phyloP scores from a whole-genome alignment of 106 monocot species.

The Agapanthus africanus region DNA sequence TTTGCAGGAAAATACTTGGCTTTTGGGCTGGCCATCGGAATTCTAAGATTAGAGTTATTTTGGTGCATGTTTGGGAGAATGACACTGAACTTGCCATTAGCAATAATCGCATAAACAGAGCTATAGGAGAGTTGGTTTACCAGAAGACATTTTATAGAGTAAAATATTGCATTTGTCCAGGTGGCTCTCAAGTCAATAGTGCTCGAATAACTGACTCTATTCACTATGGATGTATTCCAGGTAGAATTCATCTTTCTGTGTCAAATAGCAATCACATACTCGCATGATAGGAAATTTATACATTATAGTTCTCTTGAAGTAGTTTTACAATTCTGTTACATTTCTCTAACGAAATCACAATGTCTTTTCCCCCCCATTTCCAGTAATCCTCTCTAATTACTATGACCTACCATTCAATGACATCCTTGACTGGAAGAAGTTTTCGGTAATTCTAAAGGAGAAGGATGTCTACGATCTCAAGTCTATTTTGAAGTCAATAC shows the following conservation, averaged over 20 bases:
- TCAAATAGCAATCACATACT: too few relatives aligned
- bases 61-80: constrained; percentile 91
- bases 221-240: constrained; percentile 95
- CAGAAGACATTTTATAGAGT: constrained; percentile 82
- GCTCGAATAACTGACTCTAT: constrained; percentile 91
- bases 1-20: constrained; percentile 77
- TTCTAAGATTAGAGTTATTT: constrained; percentile 94
- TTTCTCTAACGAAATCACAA: neutral
- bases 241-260: constrained; percentile 13
- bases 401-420: constrained; percentile 94
- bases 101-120: constrained; percentile 89
- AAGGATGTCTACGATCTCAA: constrained; percentile 87
- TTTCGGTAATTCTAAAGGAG: constrained; percentile 71
- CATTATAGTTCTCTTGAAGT: neutral
- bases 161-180: constrained; percentile 97
- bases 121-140: constrained; percentile 78
- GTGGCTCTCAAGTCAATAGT: constrained; percentile 98
- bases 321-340: neutral
- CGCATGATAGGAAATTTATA: too few relatives aligned
- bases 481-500: constrained; percentile 62
- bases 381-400: constrained; percentile 91
- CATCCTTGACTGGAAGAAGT: constrained; percentile 81
- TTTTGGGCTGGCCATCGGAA: constrained; percentile 99
- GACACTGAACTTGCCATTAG: constrained; percentile 96
- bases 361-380: constrained; percentile 11